Evolutionary conservation across 768 basidiomycete genomes (phyloP).

Genomic region (Naematelia encephala): DNA sequence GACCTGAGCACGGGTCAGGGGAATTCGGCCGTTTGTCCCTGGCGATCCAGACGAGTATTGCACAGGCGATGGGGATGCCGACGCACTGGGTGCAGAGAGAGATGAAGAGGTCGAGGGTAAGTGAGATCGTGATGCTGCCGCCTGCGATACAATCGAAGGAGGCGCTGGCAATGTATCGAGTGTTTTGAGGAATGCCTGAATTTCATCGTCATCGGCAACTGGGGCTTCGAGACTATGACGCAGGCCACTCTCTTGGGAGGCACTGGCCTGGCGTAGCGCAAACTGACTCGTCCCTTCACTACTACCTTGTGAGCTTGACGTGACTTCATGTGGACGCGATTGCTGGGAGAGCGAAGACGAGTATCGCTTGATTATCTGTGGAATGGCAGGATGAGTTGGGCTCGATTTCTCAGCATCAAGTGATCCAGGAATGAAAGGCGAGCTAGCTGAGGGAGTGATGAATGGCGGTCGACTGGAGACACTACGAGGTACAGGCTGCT

Average conservation of each 20-base stretch:
- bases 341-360: constrained; percentile 43
- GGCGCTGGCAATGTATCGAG: constrained; percentile 46
- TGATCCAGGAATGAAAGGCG: constrained; percentile 40
- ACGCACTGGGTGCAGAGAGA: constrained; percentile 26
- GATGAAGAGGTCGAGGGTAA: constrained; percentile 45
- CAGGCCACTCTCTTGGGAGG: constrained; percentile 29
- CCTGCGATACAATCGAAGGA: constrained; percentile 40
- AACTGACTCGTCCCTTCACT: constrained; percentile 25
- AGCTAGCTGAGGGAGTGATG: constrained; percentile 22
- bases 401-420: constrained; percentile 24
- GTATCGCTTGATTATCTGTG: constrained; percentile 43
- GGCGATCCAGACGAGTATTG: constrained; percentile 11
- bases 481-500: constrained; percentile 33
- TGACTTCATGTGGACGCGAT: constrained; percentile 8
- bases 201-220: constrained; percentile 41
- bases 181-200: constrained; percentile 48
- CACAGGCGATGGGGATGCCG: constrained; percentile 22
- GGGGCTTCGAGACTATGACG: constrained; percentile 29
- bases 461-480: constrained; percentile 30
- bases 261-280: constrained; percentile 13
- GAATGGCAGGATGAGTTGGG: constrained; percentile 15
- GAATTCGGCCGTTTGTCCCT: constrained; percentile 18
- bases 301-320: constrained; percentile 25
- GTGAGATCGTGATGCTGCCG: constrained; percentile 26
- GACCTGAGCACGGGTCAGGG: constrained; percentile 41